Percentiles rank a stretch among this genome's conserved stretches.
Evolutionary conservation across 441 rosid genomes (phyloP).

Genomic region (Breynia disticha): DNA sequence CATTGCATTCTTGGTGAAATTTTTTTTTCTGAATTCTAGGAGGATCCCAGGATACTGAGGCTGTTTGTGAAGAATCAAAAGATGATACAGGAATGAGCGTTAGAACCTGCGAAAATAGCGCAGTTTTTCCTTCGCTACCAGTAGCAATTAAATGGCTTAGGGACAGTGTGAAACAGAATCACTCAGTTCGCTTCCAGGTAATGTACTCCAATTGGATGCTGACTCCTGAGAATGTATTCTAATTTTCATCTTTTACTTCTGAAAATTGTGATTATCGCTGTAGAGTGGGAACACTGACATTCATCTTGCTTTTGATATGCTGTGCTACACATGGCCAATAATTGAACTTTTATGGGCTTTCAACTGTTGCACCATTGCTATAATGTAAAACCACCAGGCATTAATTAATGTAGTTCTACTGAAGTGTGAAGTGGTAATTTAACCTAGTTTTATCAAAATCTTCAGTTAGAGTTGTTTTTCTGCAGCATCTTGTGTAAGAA

Average conservation of each 20-base stretch:
- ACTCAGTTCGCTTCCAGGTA: slow-evolving; percentile 66
- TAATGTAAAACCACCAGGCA: no score
- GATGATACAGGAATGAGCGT: slow-evolving; percentile 34
- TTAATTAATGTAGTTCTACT: no score
- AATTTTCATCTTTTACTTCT: no score
- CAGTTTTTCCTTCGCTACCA: slow-evolving; percentile 81
- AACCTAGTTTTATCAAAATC: neutral
- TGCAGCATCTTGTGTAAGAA: no score
- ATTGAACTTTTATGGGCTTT: no score
- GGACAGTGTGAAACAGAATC: slow-evolving; percentile 52
- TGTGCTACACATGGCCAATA: no score
- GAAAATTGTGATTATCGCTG: no score
- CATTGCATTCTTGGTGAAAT: slow-evolving; percentile 6
- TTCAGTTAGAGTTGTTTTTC: neutral
- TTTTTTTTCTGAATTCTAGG: slow-evolving; percentile 15
- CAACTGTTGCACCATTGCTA: no score
- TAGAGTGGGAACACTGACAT: no score
- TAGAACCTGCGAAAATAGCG: slow-evolving; percentile 50
- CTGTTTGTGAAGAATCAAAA: slow-evolving; percentile 38
- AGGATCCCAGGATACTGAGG: slow-evolving; percentile 32
- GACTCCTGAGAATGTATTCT: no score
- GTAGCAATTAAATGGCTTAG: slow-evolving; percentile 85
- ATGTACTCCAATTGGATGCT: neutral
- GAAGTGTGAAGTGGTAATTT: neutral
- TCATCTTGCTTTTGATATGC: no score